Evolutionary conservation across 2,329 filamentous ascomycete species (phyloP), one percentile per base, ranked within the genome.

Genomic region (Tricladium varicosporioides): DNA sequence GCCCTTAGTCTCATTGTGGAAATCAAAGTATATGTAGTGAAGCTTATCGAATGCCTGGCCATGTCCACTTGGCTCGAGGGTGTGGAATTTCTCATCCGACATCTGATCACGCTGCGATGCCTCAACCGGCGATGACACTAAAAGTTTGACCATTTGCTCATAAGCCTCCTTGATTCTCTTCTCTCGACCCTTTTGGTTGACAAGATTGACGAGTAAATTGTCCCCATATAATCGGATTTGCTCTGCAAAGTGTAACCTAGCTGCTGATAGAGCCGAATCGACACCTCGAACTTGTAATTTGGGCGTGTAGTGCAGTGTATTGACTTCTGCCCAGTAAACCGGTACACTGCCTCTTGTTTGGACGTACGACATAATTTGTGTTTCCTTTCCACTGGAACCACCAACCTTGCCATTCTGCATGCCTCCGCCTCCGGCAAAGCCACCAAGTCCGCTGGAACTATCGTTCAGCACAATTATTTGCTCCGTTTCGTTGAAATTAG

Each of bases 401-500:
- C 81, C 80, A 43, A 83, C 76, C 70, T 87, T 88, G 60, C 86
- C 87, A 70, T 89, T 92, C 67, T 89, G 84, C 77, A 89, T 88
- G 16, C 88, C 85, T 57, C 83, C 80, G 65, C 87, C 88, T 53
- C 90, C 89, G 50, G 88, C 88, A 72, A 90, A 96, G 5, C 92
- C 92, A 43, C 89, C 86, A 45, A 94, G 75, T 0, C 88, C 88
- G 56, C 85, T 85, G 2, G 83, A 80, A 54, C 77, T 82, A 73
- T 97, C 94, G 67, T 97, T 97, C 65, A 97, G 75, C 40, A 99
- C 85, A 59, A 96, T 81, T 33, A 94, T 80, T 71, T 99, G 94
- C 71, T 99, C 94, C 0, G 94, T 97, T 78, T 99, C 94, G 71
- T 99, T 99, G 80, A 93, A 99, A 73, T 99, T 99, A 63, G 94